These are phyloP conservation scores for Waltergamsia citrina DNA, from an alignment of 2,329 filamentous ascomycete species.

Conservation along the genomic window DNA sequence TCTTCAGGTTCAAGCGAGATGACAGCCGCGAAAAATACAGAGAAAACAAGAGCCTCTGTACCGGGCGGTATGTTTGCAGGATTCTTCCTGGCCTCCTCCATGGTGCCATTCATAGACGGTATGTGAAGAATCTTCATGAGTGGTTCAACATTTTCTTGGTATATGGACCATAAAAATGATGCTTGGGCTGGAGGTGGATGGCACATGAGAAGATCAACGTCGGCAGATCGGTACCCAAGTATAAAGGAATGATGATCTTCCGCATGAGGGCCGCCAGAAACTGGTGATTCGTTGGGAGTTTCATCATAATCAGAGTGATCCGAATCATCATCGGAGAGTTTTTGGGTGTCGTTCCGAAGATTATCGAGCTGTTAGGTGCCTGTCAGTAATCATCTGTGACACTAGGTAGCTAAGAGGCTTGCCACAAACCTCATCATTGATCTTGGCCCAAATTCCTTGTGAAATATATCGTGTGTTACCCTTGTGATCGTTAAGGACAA, in stretches of 20 bases:
- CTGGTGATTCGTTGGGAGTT: conserved; percentile 29
- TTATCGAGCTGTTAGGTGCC: conserved; percentile 18
- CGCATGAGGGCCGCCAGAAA: conserved; percentile 6
- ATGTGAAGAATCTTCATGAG: conserved; percentile 63
- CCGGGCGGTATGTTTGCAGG: conserved; percentile 45
- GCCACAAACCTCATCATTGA: conserved; percentile 57
- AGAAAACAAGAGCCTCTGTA: conserved; percentile 54
- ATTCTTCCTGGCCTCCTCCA: conserved; percentile 51
- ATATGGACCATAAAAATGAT: conserved; percentile 59
- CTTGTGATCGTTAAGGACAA: conserved; percentile 61
- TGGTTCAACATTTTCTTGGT: conserved; percentile 65
- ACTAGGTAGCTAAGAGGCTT: background rate
- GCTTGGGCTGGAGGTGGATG: conserved; percentile 60
- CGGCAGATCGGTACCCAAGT: conserved; percentile 63
- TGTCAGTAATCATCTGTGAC: background rate
- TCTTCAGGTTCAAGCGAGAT: conserved; percentile 51
- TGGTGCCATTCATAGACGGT: conserved; percentile 51
- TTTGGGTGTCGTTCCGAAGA: conserved; percentile 39
- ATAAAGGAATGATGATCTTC: conserved; percentile 61
- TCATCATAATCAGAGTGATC: conserved; percentile 53
- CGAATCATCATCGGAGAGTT: conserved; percentile 31
- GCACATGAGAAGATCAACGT: conserved; percentile 53
- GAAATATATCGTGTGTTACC: conserved; percentile 65
- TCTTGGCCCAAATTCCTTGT: conserved; percentile 66
- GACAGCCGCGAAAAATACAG: conserved; percentile 49